phyloP scores from a whole-genome alignment of 345 rosid species.

The Linum lewisii region DNA sequence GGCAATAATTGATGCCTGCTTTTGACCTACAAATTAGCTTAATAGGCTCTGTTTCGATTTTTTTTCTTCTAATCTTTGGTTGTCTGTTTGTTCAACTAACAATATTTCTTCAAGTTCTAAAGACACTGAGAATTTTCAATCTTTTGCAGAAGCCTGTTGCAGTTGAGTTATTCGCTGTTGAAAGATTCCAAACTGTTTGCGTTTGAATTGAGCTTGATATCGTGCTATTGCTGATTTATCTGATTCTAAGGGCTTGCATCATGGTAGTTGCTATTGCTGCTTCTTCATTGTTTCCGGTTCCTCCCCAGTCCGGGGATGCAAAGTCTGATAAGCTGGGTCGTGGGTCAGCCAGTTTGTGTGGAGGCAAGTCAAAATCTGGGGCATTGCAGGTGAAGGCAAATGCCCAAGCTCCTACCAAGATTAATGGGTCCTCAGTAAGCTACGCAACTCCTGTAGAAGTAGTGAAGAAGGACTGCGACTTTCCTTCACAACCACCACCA shows the following conservation, averaged over 20 bases:
- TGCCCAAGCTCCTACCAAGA: slow-evolving; percentile 84
- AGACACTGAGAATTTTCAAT: not conserved
- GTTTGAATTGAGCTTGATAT: not conserved
- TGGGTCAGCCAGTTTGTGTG: slow-evolving; percentile 43
- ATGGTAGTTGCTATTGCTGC: slow-evolving; percentile 82
- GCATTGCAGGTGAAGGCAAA: slow-evolving; percentile 73
- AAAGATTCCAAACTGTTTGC: too few relatives aligned
- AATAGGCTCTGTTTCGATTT: not conserved
- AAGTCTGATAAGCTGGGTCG: slow-evolving; percentile 34
- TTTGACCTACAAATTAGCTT: not conserved
- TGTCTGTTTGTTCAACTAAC: not conserved
- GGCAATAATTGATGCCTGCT: not conserved
- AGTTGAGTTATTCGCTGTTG: not conserved
- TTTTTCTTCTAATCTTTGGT: not conserved
- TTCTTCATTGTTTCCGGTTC: slow-evolving; percentile 54
- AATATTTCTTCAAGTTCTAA: not conserved
- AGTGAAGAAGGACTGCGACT: slow-evolving; percentile 39
- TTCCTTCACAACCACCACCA: slow-evolving; percentile 45
- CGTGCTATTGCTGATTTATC: not conserved
- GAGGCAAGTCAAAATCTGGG: slow-evolving; percentile 34
- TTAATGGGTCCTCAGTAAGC: slow-evolving; percentile 58
- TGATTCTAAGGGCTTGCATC: slow-evolving; percentile 12
- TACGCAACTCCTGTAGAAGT: slow-evolving; percentile 34
- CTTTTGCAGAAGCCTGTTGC: not conserved
- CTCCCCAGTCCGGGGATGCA: slow-evolving; percentile 42